phyloP scores from a whole-genome alignment of 257 asterid genomes.

The Solanum chilense region DNA sequence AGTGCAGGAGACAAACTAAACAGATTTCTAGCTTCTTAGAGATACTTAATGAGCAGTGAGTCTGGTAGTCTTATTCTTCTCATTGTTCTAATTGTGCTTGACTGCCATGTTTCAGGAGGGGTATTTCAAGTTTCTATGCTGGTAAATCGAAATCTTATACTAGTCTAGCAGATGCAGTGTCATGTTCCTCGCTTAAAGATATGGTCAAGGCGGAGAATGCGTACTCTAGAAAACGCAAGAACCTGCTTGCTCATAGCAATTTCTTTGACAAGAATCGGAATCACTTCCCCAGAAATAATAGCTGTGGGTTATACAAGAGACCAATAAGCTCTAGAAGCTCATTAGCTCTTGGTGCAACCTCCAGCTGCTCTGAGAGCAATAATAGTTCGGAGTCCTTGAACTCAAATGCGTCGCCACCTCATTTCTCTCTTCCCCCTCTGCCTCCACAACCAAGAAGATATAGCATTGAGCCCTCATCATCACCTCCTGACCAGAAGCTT shows the following conservation, averaged over 20 bases:
- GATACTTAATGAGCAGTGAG: background rate
- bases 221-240: conserved; percentile 56
- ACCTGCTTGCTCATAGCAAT: conserved; percentile 47
- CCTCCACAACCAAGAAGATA: conserved; percentile 52
- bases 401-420: conserved; percentile 40
- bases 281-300: conserved; percentile 19
- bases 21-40: background rate
- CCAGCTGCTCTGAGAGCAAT: conserved; percentile 13
- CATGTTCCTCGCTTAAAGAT: conserved; percentile 41
- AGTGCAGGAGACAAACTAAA: background rate
- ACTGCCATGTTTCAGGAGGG: conserved; percentile 23
- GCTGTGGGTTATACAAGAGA: conserved; percentile 44
- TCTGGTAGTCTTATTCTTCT: background rate
- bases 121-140: conserved; percentile 22
- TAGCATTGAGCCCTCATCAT: conserved; percentile 19
- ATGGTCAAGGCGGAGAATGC: conserved; percentile 59
- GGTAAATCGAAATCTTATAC: conserved; percentile 47
- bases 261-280: conserved; percentile 45
- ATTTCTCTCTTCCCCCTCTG: conserved; percentile 55
- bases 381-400: conserved; percentile 14
- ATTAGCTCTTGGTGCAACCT: conserved; percentile 33
- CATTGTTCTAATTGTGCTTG: background rate
- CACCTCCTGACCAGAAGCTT: conserved; percentile 40
- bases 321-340: conserved; percentile 45
- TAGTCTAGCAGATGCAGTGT: conserved; percentile 51